Evolutionary conservation across 306 rosid species (phyloP), one percentile per base, ranked within the genome.

Genomic region (Pterocarpus macrocarpus): DNA sequence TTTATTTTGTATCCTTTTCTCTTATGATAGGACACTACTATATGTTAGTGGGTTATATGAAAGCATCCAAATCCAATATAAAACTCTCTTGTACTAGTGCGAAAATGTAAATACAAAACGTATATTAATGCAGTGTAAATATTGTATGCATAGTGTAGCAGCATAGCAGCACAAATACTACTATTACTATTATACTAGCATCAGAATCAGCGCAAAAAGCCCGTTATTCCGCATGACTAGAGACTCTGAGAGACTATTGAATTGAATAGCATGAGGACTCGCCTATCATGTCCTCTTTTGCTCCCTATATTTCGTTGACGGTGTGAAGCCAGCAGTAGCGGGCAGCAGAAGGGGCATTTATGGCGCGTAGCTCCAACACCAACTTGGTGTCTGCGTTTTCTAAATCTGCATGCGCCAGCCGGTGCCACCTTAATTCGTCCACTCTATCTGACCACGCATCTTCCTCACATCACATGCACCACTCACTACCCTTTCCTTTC

Each of bases 351-450:
- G 64, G 9, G n/a, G 49, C 84, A 86, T 83, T 81, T 74, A 86
- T 88, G 88, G 73, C 77, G 44, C 59, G 28, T 75, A 69, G 11
- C 35, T 82, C 82, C 78, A 82, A 80, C 39, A 61, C 62, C 67
- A 69, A 59, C 81, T 82, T 36, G 81, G 44, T 47, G 45, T 71
- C 16, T 64, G 72, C 47, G 32, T 79, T 82, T 38, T 10, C 9
- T 53, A 75, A 76, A 57, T 50, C 61, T 70, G 72, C 78, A 61
- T 82, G 81, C 49, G 68, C 61, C 53, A 34, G 7, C 38, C 41
- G 52, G 3, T 63, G 50, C 74, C 73, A 63, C 11, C 69, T 77
- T 63, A 47, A 71, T 35, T 63, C 76, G 64, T 70, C 65, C 41
- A 36, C 38, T 68, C 68, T 41, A 72, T 72, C 77, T 36, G 17